Percentiles rank a stretch among this genome's conserved stretches.
These are phyloP conservation scores for Nitzschia palea DNA, from an alignment of 108 stramenopile species.

Conservation along the genomic window DNA sequence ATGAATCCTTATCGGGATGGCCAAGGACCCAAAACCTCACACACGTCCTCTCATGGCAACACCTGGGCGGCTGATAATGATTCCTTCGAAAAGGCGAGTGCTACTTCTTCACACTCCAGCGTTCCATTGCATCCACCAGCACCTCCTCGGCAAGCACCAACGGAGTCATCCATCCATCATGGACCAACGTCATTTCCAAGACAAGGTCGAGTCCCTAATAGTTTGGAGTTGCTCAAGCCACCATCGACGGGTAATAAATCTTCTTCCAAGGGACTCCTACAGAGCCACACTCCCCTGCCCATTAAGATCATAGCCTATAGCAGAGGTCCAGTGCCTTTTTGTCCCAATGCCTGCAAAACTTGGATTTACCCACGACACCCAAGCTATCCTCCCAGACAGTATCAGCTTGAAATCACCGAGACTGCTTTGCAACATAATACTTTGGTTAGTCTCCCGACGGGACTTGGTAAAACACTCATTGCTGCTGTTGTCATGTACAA, in stretches of 20 bases:
- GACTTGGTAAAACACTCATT: conserved; percentile 98
- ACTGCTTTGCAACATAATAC: conserved; percentile 87
- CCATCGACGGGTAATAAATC: no score
- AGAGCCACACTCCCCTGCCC: no score
- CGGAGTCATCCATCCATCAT: not conserved
- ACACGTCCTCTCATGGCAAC: no score
- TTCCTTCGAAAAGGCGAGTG: not conserved
- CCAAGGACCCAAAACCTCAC: no score
- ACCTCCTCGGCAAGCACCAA: not conserved
- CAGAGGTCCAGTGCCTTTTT: conserved; percentile 64
- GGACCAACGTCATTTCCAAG: no score
- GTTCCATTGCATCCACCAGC: conserved; percentile 1
- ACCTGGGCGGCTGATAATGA: no score
- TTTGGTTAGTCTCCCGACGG: conserved; percentile 94
- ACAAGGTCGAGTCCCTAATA: no score
- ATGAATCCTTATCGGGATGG: no score
- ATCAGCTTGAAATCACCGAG: conserved; percentile 81
- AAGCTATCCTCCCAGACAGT: conserved; percentile 79
- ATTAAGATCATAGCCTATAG: not conserved
- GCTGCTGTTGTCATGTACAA: conserved; percentile 99
- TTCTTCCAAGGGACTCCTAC: no score
- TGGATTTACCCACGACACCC: conserved; percentile 90
- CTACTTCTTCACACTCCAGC: conserved; percentile 6
- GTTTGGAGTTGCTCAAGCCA: no score
- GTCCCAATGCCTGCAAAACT: conserved; percentile 36